Conservation (phyloP, 768 basidiomycete genomes). For the Termitomyces sp. region DNA sequence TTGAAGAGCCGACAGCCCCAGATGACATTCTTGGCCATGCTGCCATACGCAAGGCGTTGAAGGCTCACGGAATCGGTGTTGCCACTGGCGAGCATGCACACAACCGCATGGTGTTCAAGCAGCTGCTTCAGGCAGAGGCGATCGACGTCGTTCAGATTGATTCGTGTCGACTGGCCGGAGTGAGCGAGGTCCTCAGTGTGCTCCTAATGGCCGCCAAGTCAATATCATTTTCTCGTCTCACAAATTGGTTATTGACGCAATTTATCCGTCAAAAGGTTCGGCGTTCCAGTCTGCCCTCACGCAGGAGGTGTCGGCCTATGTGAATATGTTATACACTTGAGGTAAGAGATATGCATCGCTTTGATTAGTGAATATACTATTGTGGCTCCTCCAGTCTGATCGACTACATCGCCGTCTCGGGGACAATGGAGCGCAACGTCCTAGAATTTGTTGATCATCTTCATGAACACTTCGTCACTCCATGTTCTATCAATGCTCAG, state of each 20-base stretch:
- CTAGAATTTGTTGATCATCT: slow-evolving; percentile 88
- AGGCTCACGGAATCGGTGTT: slow-evolving; percentile 78
- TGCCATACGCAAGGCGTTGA: slow-evolving; percentile 69
- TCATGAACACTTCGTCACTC: slow-evolving; percentile 89
- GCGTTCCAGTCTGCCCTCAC: slow-evolving; percentile 86
- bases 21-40: slow-evolving; percentile 88
- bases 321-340: slow-evolving; percentile 85
- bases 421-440: slow-evolving; percentile 90
- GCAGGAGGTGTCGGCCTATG: slow-evolving; percentile 93
- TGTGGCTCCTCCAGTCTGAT: slow-evolving; percentile 50
- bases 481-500: slow-evolving; percentile 78
- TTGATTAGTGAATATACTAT: neutral
- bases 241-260: neutral
- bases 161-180: slow-evolving; percentile 88
- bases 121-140: slow-evolving; percentile 82
- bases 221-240: neutral
- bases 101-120: slow-evolving; percentile 95
- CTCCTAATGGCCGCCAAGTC: slow-evolving; percentile 88
- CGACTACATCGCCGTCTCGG: slow-evolving; percentile 90
- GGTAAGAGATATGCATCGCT: slow-evolving; percentile 28
- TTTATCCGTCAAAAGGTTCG: slow-evolving; percentile 43
- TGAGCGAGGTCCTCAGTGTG: slow-evolving; percentile 89
- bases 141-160: slow-evolving; percentile 97
- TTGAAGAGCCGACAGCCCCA: slow-evolving; percentile 90
- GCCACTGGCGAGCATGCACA: slow-evolving; percentile 95